Conservation (phyloP, 495 filamentous ascomycete species). For the Pyronema domesticum region DNA sequence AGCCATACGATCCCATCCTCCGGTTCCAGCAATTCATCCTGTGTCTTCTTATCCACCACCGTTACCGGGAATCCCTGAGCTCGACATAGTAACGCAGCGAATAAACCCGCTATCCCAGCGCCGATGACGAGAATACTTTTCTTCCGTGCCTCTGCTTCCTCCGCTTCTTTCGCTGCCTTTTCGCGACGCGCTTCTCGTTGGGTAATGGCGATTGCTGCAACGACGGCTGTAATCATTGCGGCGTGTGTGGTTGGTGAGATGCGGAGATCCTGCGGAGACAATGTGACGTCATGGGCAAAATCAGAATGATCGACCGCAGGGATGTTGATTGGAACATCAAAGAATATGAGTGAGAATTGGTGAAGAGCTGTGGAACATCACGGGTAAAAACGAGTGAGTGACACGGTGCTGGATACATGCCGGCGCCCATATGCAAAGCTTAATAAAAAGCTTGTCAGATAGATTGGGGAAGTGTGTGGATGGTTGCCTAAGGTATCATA, state of each 20-base stretch:
- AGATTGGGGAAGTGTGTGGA: too few relatives aligned
- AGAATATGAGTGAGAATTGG: too few relatives aligned
- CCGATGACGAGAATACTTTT: constrained; percentile 2
- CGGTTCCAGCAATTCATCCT: neutral
- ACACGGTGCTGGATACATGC: too few relatives aligned
- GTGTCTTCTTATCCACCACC: neutral
- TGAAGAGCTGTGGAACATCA: too few relatives aligned
- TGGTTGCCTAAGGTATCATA: too few relatives aligned
- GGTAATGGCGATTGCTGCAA: constrained; percentile 4
- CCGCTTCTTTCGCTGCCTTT: constrained; percentile 1
- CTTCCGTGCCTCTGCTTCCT: constrained; percentile 3
- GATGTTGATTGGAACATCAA: too few relatives aligned
- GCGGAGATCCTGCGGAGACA: neutral
- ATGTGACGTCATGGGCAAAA: neutral
- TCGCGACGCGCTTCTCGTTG: constrained; percentile 6
- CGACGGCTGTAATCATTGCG: constrained; percentile 5
- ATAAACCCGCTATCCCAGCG: neutral
- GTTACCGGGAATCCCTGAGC: constrained; percentile 4
- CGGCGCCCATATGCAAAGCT: too few relatives aligned
- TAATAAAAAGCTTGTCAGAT: too few relatives aligned
- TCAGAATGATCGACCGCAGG: too few relatives aligned
- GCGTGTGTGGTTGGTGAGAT: neutral
- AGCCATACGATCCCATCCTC: neutral
- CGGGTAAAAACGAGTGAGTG: too few relatives aligned
- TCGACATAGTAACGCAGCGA: neutral